Base-by-base conservation (phyloP, 768 basidiomycete genomes). In the Sporobolomyces phaffii region DNA sequence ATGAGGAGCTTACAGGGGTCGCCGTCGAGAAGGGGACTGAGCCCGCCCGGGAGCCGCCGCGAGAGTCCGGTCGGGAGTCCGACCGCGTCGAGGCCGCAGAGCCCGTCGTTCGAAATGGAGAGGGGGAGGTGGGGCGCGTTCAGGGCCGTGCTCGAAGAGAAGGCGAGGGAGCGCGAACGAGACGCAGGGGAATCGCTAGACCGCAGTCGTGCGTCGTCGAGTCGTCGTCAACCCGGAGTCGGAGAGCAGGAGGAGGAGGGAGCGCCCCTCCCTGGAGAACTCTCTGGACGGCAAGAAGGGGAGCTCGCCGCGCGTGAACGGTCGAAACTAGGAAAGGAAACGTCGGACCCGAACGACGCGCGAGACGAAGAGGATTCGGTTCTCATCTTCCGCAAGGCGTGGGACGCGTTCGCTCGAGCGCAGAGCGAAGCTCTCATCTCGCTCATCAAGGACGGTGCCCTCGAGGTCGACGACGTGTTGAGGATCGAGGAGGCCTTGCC, bases 341-440 rank as follows among this genome's bases (percentile, higher is more conserved):
- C 56, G 41, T 41, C 61, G 36, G 50, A 53, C 17, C 48, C 62
- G 36, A 26, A 48, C 18, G 24, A 43, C 26, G 53, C 49, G 2
- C 6, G 47, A 20, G 22, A 26, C 11, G 28, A 28, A 33, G 34
- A 33, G 20, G 40, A 31, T 13, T 28, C 34, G 1, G 47, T 36
- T 2, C 52, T 56, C 24, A 34, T 71, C 40, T 67, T 71, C 26
- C 56, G 59, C 17, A 44, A 51, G 38, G 62, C 70, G 14, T 98
- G 94, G 94, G 93, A 96, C 80, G 94, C 91, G 79, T 97, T 97
- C 82, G 86, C 91, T 51, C 91, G 96, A 72, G 94, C 97, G 79
- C 97, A 98, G 87, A 96, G 97, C 83, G 89, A 90, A 43, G 92
- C 94, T 67, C 90, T 91, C 77, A 87, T 89, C 78, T 87, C 53